Conservation (phyloP, 2,329 filamentous ascomycete species). For the Akanthomyces muscarius region DNA sequence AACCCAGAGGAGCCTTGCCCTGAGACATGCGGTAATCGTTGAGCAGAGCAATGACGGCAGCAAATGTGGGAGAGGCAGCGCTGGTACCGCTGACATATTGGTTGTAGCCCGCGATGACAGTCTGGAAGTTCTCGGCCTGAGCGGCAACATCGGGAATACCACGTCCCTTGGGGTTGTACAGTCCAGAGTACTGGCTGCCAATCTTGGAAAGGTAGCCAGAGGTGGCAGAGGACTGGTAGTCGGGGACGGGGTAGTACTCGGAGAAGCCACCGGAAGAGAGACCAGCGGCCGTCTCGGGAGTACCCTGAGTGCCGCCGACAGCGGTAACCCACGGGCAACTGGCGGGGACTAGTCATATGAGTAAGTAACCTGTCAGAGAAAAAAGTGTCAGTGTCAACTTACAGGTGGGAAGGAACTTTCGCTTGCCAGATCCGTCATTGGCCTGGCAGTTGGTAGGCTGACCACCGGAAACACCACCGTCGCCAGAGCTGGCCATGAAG, state of each 20-base stretch:
- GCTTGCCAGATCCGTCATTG: conserved; percentile 18
- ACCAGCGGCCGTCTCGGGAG: background rate
- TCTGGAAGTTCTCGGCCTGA: background rate
- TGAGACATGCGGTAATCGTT: conserved; percentile 39
- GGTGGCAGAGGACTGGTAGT: conserved; percentile 2
- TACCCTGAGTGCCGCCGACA: conserved; percentile 11
- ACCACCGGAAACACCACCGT: conserved; percentile 7
- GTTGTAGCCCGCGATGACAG: background rate
- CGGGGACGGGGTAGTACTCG: conserved; percentile 3
- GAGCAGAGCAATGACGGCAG: conserved; percentile 39
- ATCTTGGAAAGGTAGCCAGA: background rate
- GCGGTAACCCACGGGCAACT: conserved; percentile 16
- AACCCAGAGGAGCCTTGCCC: conserved; percentile 37
- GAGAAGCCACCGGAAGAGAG: conserved; percentile 13
- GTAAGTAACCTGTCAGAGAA: background rate
- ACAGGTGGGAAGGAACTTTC: conserved; percentile 6
- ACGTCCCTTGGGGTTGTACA: conserved; percentile 14
- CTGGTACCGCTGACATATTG: conserved; percentile 22
- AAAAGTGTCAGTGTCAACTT: background rate
- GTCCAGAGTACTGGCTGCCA: background rate
- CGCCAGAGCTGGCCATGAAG: conserved; percentile 12
- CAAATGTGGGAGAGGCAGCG: conserved; percentile 39
- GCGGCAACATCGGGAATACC: conserved; percentile 14
- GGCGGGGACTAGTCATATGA: background rate
- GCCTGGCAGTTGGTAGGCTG: conserved; percentile 4